Evolutionary conservation across 2,329 filamentous ascomycete species (phyloP), one percentile per base, ranked within the genome.

Genomic region (Microdochium bolleyi): DNA sequence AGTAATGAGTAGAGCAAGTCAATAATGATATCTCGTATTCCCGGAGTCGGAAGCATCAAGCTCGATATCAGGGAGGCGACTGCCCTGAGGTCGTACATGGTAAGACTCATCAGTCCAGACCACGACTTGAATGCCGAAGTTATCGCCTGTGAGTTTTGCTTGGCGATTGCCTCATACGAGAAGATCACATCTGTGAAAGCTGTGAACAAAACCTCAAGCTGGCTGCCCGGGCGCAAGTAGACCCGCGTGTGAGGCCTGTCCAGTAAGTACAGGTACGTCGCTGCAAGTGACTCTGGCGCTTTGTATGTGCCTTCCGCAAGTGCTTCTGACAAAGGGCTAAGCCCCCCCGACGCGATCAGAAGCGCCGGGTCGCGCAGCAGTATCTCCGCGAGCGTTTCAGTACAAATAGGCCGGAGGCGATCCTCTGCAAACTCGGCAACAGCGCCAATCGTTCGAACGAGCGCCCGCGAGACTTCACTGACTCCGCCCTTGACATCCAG

Each of bases 401-500:
- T 84, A 58, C 90, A 95, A 57, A 99, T 96, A 37, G 90, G 88
- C 52, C 89, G 84, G 16, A 99, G 73, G 53, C 92, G 84, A 67
- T 96, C 92, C 58, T 95, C 87, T 24, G 82, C 78, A 60, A 94
- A 87, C 59, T 95, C 89, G 14, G 94, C 92, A 49, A 97, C 87
- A 3, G 94, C 88, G 30, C 94, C 89, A 53, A 99, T 85, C 7
- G 92, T 94, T 52, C 94, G 84, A 8, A 95, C 88, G 21, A 99
- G 84, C 1, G 89, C 86, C 54, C 88, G 82, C 1, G 94, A 95
- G 34, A 99, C 80, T 66, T 99, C 92, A 57, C 83, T 80, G 9
- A 95, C 85, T 11, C 94, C 94, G 57, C 91, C 89, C 65, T 96
- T 96, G 58, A 97, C 90, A 65, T 99, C 94, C 2, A 99, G 75